Percentiles rank a stretch among this genome's conserved stretches.
Evolutionary conservation across 108 stramenopile genomes (phyloP).

Genomic region (Skeletonema marinoi): DNA sequence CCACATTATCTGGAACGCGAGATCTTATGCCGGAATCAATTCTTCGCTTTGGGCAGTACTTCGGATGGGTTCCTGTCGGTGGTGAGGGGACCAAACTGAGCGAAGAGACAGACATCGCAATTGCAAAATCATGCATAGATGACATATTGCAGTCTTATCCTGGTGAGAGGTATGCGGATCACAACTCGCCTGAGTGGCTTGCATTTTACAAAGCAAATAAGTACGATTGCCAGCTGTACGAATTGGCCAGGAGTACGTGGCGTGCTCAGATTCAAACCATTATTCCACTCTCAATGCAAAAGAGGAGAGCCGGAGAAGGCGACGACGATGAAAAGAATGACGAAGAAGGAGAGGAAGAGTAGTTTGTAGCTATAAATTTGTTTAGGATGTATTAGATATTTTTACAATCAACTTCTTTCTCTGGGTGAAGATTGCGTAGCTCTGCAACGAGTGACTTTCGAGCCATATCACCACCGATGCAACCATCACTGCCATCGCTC

Average conservation of each 20-base stretch:
- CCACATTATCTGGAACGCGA: slow-evolving; percentile 31
- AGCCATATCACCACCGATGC: neutral
- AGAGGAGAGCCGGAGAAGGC: slow-evolving; percentile 31
- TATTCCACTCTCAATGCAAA: slow-evolving; percentile 48
- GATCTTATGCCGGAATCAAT: slow-evolving; percentile 49
- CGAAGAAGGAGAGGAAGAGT: slow-evolving; percentile 16
- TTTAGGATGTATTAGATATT: neutral
- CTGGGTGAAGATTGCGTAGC: slow-evolving; percentile 1
- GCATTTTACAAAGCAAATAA: slow-evolving; percentile 49
- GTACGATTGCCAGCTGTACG: slow-evolving; percentile 56
- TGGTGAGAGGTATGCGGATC: slow-evolving; percentile 48
- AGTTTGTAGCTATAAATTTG: neutral
- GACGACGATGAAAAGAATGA: slow-evolving; percentile 41
- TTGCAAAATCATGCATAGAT: slow-evolving; percentile 45
- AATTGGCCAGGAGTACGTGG: slow-evolving; percentile 52
- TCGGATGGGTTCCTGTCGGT: slow-evolving; percentile 42
- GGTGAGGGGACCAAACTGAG: slow-evolving; percentile 39
- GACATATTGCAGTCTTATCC: slow-evolving; percentile 15
- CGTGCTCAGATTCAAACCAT: slow-evolving; percentile 61
- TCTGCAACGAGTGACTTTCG: neutral
- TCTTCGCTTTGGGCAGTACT: slow-evolving; percentile 44
- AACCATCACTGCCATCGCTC: neutral
- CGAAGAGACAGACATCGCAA: slow-evolving; percentile 23
- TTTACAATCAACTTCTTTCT: neutral
- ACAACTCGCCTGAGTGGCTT: slow-evolving; percentile 45